Conservation (phyloP, 2,329 filamentous ascomycete species). For the Neofusicoccum cordaticola region DNA sequence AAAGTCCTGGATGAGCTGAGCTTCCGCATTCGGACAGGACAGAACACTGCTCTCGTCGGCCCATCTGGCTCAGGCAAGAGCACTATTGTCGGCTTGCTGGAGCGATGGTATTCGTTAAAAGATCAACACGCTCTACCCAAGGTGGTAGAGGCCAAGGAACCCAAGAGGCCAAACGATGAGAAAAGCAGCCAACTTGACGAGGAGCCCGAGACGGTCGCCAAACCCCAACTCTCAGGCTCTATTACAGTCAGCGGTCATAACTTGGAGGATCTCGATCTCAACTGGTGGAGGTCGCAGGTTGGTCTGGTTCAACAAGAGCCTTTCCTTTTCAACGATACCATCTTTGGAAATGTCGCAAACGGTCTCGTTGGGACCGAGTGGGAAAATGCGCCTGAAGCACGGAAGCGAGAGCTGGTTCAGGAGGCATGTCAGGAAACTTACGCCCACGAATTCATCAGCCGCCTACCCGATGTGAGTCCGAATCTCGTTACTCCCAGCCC, state of each 20-base stretch:
- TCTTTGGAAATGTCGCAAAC: constrained; percentile 85
- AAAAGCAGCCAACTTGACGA: background rate
- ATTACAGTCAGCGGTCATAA: constrained; percentile 71
- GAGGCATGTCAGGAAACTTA: constrained; percentile 87
- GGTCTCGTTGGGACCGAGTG: constrained; percentile 55
- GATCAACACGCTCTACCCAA: constrained; percentile 20
- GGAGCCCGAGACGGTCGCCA: background rate
- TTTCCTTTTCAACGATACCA: constrained; percentile 82
- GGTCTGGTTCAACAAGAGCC: constrained; percentile 92
- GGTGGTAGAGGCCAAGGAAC: constrained; percentile 46
- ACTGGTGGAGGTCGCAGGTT: constrained; percentile 89
- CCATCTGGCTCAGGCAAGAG: constrained; percentile 93
- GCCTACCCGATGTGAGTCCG: constrained; percentile 55
- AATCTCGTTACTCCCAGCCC: background rate
- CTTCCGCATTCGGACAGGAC: constrained; percentile 43
- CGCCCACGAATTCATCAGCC: constrained; percentile 83
- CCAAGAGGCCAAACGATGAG: constrained; percentile 41
- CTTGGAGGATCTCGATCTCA: constrained; percentile 76
- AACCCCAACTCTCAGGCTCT: background rate
- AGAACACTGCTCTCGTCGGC: constrained; percentile 89
- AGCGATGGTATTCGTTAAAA: constrained; percentile 70
- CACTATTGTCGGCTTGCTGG: constrained; percentile 88
- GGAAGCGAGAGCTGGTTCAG: constrained; percentile 54
- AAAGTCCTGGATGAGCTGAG: constrained; percentile 61
- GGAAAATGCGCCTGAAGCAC: background rate